phyloP scores from a whole-genome alignment of 352 stramenopile genomes.

The Pythium folliculosum region DNA sequence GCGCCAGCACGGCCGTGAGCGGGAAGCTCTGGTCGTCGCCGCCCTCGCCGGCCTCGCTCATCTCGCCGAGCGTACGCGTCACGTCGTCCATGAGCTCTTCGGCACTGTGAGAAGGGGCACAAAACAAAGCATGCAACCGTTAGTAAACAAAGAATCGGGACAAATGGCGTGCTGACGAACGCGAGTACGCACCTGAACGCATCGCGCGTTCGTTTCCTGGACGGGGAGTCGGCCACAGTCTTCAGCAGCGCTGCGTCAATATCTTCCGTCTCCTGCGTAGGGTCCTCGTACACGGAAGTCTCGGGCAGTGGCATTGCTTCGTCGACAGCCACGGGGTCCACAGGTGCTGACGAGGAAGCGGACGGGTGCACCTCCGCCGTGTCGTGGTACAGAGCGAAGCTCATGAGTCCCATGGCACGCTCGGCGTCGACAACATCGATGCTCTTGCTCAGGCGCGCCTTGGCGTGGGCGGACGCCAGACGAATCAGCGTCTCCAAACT shows the following conservation, averaged over 20 bases:
- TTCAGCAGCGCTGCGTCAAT: slow-evolving; percentile 20
- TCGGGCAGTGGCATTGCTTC: slow-evolving; percentile 17
- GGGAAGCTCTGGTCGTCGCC: slow-evolving; percentile 64
- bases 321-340: slow-evolving; percentile 16
- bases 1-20: slow-evolving; percentile 54
- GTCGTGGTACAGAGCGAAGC: slow-evolving; percentile 98
- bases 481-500: slow-evolving; percentile 99
- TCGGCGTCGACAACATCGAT: slow-evolving; percentile 86
- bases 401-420: slow-evolving; percentile 95
- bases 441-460: slow-evolving; percentile 91
- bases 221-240: slow-evolving; percentile 29
- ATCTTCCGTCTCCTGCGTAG: slow-evolving; percentile 24
- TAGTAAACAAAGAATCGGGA: not conserved
- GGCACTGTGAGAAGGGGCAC: slow-evolving; percentile 32
- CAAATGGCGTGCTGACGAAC: not conserved
- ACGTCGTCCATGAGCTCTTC: slow-evolving; percentile 69
- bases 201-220: slow-evolving; percentile 67
- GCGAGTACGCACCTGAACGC: slow-evolving; percentile 61
- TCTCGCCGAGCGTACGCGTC: slow-evolving; percentile 56
- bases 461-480: slow-evolving; percentile 97
- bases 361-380: slow-evolving; percentile 49
- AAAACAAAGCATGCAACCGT: slow-evolving; percentile 1
- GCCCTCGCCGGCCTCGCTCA: slow-evolving; percentile 46
- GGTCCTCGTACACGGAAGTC: slow-evolving; percentile 21
- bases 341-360: not conserved